Conservation (phyloP, 1,284 basidiomycete species). For the Microbotryomycetes sp. region DNA sequence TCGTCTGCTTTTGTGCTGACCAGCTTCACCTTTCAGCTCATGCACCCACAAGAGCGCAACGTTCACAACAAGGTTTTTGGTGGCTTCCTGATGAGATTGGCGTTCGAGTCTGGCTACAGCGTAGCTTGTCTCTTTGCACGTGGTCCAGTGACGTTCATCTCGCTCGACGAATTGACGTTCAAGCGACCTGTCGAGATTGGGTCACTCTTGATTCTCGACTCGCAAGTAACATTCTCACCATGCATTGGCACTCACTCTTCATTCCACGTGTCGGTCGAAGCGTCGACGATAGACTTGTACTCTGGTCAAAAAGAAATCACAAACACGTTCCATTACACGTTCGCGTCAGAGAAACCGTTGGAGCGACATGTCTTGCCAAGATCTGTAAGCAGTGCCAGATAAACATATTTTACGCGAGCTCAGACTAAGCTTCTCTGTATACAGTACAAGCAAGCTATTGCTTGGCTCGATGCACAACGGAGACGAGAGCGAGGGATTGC, state of each 20-base stretch:
- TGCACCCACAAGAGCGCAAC: constrained; percentile 38
- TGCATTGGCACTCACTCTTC: constrained; percentile 13
- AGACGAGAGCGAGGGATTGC: constrained; percentile 19
- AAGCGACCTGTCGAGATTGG: constrained; percentile 32
- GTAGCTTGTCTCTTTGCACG: constrained; percentile 38
- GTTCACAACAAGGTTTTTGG: constrained; percentile 30
- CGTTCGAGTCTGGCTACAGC: constrained; percentile 33
- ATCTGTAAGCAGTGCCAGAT: too few species aligned
- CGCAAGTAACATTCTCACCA: constrained; percentile 28
- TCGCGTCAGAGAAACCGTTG: constrained; percentile 23
- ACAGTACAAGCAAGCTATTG: constrained; percentile 23
- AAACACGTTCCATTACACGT: constrained; percentile 35
- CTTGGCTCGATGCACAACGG: constrained; percentile 28
- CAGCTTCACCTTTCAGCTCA: constrained; percentile 33
- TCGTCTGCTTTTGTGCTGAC: not conserved
- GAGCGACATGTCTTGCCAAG: constrained; percentile 31
- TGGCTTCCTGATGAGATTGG: constrained; percentile 30
- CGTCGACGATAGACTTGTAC: constrained; percentile 15
- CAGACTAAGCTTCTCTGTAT: too few species aligned
- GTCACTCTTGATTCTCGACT: constrained; percentile 24
- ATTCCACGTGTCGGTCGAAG: constrained; percentile 24
- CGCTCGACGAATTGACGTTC: constrained; percentile 33
- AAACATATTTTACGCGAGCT: too few species aligned
- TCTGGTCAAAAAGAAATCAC: constrained; percentile 31
- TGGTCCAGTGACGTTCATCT: constrained; percentile 39